A percentile compares a stretch with the other conserved stretches of the same genome.
phyloP scores from a whole-genome alignment of 345 rosid genomes.

The Corchorus olitorius region DNA sequence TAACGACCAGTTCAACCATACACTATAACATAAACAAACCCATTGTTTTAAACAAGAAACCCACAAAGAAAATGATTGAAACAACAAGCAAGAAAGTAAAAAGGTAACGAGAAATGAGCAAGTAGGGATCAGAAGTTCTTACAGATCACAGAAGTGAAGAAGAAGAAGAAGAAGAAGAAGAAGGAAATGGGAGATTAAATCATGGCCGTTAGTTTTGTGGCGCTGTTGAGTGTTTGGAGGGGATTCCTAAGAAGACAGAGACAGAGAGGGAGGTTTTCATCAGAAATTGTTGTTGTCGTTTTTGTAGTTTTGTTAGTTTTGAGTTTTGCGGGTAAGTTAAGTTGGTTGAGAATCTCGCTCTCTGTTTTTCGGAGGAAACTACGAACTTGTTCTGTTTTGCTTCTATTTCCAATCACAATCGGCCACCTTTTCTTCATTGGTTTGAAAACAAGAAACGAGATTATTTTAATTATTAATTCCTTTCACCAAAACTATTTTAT shows the following conservation, averaged over 20 bases:
- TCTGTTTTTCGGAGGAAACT: constrained; percentile 15
- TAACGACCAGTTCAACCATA: neutral
- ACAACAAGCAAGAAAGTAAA: neutral
- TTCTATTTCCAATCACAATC: neutral
- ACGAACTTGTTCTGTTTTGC: neutral
- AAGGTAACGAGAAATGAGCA: neutral
- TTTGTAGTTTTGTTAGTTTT: neutral
- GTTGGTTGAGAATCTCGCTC: constrained; percentile 10
- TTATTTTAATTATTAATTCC: neutral
- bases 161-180: neutral
- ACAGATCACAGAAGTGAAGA: neutral
- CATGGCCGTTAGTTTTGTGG: neutral
- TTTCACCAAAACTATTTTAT: too few species aligned
- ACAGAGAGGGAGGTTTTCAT: neutral
- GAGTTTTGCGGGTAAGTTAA: neutral
- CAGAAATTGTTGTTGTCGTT: too few species aligned
- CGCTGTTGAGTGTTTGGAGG: neutral
- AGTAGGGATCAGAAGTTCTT: neutral
- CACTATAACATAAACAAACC: neutral
- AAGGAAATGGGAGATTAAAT: neutral
- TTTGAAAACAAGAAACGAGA: neutral
- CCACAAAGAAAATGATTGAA: neutral
- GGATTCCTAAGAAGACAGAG: neutral
- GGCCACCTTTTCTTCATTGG: neutral
- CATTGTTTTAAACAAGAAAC: neutral